Evolutionary conservation across 345 rosid species (phyloP), one percentile per base, ranked within the genome.

Genomic region (Brassica incana): DNA sequence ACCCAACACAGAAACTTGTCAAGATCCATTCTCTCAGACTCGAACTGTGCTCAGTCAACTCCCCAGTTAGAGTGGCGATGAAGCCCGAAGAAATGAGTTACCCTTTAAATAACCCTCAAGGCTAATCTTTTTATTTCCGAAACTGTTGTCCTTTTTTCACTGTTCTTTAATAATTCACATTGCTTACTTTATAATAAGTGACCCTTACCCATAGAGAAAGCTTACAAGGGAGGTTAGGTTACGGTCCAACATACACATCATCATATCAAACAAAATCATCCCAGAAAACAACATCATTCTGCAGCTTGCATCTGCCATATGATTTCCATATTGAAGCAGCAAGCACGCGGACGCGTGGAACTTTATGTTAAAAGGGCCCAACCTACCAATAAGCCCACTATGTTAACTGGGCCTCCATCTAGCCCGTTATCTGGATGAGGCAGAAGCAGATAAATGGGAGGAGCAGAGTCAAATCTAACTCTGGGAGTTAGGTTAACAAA

Each of bases 311-410:
- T 8, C 67, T 65, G 61, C 72, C 20, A 6, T 61, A 60, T 69
- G 74, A 77, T 20, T 63, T 63, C 16, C 7, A 18, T 35, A 69
- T 20, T 30, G 65, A 43, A 62, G 14, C 69, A 29, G 62, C 52
- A 69, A 61, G 69, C 77, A 78, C 73, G 77, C 62, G 38, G 65
- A 67, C 75, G 75, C 83, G 79, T 75, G 83, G 48, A 52, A 8
- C 59, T 74, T 23, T 60, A 11, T 30, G 58, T 36, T 74, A 10
- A 45, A 74, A 61, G 63, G 73, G 64, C 14, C 8, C 45, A 38
- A 35, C 33, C 7, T 62, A 62, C 56, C 1, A 12, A 30, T 0
- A 58, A 43, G 68, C 83, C 73, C 76, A 75, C n/a, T 64, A 58
- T 4, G 0, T 16, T 14, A 27, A 67, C 1, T 59, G 63, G 65